These are phyloP conservation scores for Leccinum subrobustum DNA, from an alignment of 1,284 basidiomycete species.

Conservation along the genomic window DNA sequence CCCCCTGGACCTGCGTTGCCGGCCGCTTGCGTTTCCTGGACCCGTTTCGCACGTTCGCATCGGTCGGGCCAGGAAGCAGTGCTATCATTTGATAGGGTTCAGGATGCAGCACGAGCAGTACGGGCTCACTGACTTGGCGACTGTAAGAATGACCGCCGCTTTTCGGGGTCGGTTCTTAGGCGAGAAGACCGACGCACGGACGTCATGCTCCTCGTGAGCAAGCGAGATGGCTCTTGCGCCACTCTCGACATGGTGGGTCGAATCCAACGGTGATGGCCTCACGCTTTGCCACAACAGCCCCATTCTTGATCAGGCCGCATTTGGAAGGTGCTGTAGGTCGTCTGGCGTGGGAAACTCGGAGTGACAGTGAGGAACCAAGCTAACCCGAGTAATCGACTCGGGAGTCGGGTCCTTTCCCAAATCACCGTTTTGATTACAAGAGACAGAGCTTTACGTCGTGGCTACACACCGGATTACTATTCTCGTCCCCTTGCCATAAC, in stretches of 20 bases:
- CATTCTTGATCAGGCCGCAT: conserved; percentile 19
- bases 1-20: neutral
- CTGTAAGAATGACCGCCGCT: neutral
- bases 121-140: conserved; percentile 14
- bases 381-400: neutral
- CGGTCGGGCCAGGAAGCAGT: neutral
- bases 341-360: conserved; percentile 20
- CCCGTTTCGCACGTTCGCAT: neutral
- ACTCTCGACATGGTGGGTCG: conserved; percentile 17
- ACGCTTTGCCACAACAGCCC: neutral
- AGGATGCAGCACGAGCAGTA: neutral
- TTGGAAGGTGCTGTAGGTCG: conserved; percentile 35
- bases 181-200: conserved; percentile 27
- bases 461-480: neutral
- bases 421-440: neutral
- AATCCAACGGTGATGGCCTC: conserved; percentile 4
- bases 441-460: neutral
- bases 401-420: neutral
- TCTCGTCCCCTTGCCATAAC: neutral
- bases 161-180: conserved; percentile 7
- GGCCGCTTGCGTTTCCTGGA: conserved; percentile 13
- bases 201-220: conserved; percentile 27
- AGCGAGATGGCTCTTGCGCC: conserved; percentile 14
- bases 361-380: neutral
- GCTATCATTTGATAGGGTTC: conserved; percentile 12